Conservation (phyloP, 345 rosid genomes). For the Populus euphratica region DNA sequence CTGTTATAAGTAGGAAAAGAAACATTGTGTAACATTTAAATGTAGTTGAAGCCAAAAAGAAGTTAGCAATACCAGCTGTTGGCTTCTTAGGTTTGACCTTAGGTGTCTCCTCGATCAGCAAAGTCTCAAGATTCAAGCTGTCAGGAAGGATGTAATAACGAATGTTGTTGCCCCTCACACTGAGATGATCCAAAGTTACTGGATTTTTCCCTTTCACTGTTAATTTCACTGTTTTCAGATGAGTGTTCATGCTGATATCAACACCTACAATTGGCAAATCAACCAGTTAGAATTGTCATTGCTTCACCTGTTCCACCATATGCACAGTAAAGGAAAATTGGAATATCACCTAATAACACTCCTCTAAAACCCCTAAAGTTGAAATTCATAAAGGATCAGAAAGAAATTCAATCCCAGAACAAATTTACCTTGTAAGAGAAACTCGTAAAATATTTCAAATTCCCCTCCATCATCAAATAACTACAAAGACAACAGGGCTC, state of each 20-base stretch:
- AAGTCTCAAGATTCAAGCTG: conserved; percentile 96
- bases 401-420: neutral
- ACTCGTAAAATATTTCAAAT: neutral
- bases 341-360: neutral
- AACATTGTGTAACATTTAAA: neutral
- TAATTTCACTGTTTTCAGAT: conserved; percentile 89
- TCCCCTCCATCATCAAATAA: neutral
- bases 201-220: conserved; percentile 91
- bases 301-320: neutral
- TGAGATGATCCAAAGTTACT: conserved; percentile 79
- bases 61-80: conserved; percentile 59
- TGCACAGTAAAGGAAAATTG: neutral
- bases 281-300: neutral
- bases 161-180: conserved; percentile 92
- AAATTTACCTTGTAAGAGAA: neutral
- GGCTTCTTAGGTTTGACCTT: conserved; percentile 95
- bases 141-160: conserved; percentile 97
- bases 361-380: neutral
- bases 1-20: neutral
- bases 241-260: conserved; percentile 98
- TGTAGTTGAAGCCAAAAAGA: neutral
- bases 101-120: conserved; percentile 93
- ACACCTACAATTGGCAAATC: conserved; percentile 52
- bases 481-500: neutral
- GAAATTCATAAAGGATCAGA: neutral